These are phyloP conservation scores for Fonsecaea multimorphosa DNA, from an alignment of 2,329 filamentous ascomycete genomes.

Conservation along the genomic window DNA sequence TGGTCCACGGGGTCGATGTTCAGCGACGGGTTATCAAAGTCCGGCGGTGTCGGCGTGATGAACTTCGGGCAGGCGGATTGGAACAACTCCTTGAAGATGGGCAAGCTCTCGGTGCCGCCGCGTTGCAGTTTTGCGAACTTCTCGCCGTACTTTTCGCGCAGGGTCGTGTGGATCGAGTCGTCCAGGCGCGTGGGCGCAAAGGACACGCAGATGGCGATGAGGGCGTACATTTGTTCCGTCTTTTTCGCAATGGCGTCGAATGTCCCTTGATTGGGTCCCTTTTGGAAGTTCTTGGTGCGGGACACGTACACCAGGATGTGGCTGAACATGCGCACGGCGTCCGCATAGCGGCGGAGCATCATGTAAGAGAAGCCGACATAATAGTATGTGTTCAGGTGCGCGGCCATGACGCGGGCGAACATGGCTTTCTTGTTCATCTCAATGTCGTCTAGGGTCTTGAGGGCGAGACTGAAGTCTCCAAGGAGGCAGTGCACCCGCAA, in stretches of 20 bases:
- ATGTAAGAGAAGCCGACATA: slow-evolving; percentile 99
- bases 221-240: slow-evolving; percentile 99
- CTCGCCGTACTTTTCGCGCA: slow-evolving; percentile 99
- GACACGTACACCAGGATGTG: slow-evolving; percentile 99
- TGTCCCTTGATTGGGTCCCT: slow-evolving; percentile 72
- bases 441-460: slow-evolving; percentile 99
- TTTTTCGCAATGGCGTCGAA: slow-evolving; percentile 99
- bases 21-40: slow-evolving; percentile 95
- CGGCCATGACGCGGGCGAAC: slow-evolving; percentile 99
- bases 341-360: slow-evolving; percentile 99
- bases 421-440: slow-evolving; percentile 99
- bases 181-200: slow-evolving; percentile 97
- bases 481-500: slow-evolving; percentile 94
- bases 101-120: slow-evolving; percentile 91
- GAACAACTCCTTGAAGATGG: slow-evolving; percentile 98
- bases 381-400: slow-evolving; percentile 99
- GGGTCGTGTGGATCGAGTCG: slow-evolving; percentile 97
- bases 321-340: slow-evolving; percentile 99
- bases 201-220: slow-evolving; percentile 97
- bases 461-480: slow-evolving; percentile 94
- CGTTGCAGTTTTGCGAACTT: slow-evolving; percentile 96
- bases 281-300: slow-evolving; percentile 99
- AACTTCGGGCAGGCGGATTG: slow-evolving; percentile 98
- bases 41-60: slow-evolving; percentile 94
- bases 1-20: slow-evolving; percentile 98